phyloP scores from a whole-genome alignment of 805 yeast species.

The Metschnikowia chrysomelidarum region DNA sequence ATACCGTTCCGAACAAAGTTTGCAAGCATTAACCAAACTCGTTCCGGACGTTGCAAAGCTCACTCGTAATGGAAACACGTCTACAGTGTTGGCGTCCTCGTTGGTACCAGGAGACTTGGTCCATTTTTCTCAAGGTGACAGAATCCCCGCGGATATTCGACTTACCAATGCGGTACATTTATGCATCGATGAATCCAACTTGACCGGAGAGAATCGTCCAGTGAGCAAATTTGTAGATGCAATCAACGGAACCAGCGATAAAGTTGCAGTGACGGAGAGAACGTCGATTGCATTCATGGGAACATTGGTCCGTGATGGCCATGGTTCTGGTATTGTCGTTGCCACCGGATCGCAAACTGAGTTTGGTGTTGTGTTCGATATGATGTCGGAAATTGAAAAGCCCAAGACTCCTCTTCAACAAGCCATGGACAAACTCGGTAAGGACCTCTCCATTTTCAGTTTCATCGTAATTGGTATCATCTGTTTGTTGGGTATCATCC shows the following conservation, averaged over 20 bases:
- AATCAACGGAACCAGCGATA: slow-evolving; percentile 23
- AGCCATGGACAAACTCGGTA: slow-evolving; percentile 94
- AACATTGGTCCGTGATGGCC: slow-evolving; percentile 93
- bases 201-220: slow-evolving; percentile 94
- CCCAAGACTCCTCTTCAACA: slow-evolving; percentile 97
- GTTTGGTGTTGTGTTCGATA: slow-evolving; percentile 90
- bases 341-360: slow-evolving; percentile 90
- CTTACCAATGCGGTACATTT: slow-evolving; percentile 75
- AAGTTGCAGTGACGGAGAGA: slow-evolving; percentile 55
- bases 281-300: slow-evolving; percentile 92
- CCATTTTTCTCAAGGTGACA: slow-evolving; percentile 85
- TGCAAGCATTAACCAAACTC: slow-evolving; percentile 86
- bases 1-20: slow-evolving; percentile 89
- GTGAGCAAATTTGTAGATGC: slow-evolving; percentile 61
- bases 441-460: slow-evolving; percentile 80
- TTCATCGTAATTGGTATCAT: slow-evolving; percentile 89
- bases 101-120: slow-evolving; percentile 97
- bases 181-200: slow-evolving; percentile 86
- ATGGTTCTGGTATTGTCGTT: slow-evolving; percentile 88
- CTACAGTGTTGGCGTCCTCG: slow-evolving; percentile 78
- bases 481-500: slow-evolving; percentile 83
- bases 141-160: slow-evolving; percentile 94
- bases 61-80: slow-evolving; percentile 74
- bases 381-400: slow-evolving; percentile 93
- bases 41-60: slow-evolving; percentile 97